phyloP scores from a whole-genome alignment of 345 rosid species.

The Syzygium aromaticum region DNA sequence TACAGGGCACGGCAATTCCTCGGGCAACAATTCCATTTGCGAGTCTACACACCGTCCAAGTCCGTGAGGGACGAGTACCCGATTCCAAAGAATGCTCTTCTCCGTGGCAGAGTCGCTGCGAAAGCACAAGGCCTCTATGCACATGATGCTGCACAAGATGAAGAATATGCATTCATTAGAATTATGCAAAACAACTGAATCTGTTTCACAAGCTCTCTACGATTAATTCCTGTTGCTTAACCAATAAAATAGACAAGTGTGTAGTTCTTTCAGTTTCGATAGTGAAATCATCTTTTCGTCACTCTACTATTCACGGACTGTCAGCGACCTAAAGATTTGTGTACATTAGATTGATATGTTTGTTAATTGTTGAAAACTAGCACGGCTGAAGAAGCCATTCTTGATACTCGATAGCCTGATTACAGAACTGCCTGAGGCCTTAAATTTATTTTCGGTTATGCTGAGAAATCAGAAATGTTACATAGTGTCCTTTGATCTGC shows the following conservation, averaged over 20 bases:
- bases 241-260: neutral
- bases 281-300: neutral
- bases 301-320: neutral
- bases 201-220: neutral
- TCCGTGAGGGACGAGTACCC: slow-evolving; percentile 66
- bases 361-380: neutral
- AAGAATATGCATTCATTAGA: neutral
- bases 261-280: neutral
- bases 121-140: slow-evolving; percentile 9
- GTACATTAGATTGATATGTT: neutral
- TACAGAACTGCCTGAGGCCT: neutral
- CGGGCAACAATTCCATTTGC: slow-evolving; percentile 75
- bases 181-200: neutral
- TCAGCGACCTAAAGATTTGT: neutral
- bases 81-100: slow-evolving; percentile 66
- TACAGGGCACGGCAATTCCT: slow-evolving; percentile 87
- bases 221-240: neutral
- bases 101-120: slow-evolving; percentile 55
- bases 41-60: slow-evolving; percentile 45
- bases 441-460: neutral
- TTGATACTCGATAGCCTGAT: neutral
- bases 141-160: neutral
- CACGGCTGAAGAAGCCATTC: neutral
- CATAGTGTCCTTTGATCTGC: neutral
- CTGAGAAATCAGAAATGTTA: neutral